Conservation (phyloP, 2,329 filamentous ascomycete genomes). For the Graphilbum ipis-grandicollis region DNA sequence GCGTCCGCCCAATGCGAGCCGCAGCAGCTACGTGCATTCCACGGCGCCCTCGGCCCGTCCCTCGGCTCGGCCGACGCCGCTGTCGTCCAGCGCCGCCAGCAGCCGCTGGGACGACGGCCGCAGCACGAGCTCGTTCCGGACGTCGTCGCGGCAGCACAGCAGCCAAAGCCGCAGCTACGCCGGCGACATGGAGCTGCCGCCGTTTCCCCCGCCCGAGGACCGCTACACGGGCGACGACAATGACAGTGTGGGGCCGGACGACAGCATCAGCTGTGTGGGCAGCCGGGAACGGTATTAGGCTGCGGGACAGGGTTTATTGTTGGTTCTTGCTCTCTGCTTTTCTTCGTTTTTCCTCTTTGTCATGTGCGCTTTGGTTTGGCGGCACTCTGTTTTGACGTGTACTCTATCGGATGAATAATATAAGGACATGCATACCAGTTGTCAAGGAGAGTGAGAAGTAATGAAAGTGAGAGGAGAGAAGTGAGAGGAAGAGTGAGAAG, state of each 20-base stretch:
- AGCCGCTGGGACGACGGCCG: conserved; percentile 9
- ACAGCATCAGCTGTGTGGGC: conserved; percentile 46
- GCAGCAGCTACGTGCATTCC: conserved; percentile 7
- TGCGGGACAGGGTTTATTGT: too few relatives aligned
- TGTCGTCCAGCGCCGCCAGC: conserved; percentile 23
- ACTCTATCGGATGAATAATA: too few relatives aligned
- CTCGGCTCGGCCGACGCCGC: conserved; percentile 17
- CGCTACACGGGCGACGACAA: conserved; percentile 23
- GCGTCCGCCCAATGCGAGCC: conserved; percentile 9
- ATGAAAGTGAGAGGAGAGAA: too few relatives aligned
- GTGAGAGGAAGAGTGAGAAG: too few relatives aligned
- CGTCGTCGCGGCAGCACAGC: not conserved
- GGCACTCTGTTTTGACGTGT: too few relatives aligned
- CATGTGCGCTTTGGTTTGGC: too few relatives aligned
- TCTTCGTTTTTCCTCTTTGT: too few relatives aligned
- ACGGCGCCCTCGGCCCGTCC: conserved; percentile 12
- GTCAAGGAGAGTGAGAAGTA: too few relatives aligned
- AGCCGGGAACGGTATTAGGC: conserved; percentile 13
- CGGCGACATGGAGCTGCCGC: not conserved
- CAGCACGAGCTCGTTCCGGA: not conserved
- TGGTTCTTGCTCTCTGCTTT: too few relatives aligned
- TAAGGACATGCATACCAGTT: too few relatives aligned
- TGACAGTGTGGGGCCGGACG: conserved; percentile 38
- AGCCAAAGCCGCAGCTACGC: conserved; percentile 1
- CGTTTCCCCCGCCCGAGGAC: too few relatives aligned